Evolutionary conservation across 805 yeast species (phyloP).

Genomic region (Wickerhamiella slavikovae): DNA sequence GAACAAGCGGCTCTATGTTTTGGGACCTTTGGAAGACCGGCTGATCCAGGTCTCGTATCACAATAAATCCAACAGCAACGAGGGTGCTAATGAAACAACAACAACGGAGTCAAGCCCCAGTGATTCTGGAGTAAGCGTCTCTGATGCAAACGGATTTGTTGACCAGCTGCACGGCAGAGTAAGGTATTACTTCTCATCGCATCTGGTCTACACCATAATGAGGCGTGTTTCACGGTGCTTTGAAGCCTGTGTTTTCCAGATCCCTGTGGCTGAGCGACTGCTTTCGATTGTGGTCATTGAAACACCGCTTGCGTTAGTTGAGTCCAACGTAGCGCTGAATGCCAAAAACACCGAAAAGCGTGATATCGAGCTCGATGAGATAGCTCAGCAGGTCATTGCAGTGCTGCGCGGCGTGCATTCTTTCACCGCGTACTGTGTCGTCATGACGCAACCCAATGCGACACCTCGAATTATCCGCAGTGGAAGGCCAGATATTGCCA

Average conservation of each 20-base stretch:
- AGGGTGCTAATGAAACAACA: neutral
- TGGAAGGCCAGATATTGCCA: constrained; percentile 85
- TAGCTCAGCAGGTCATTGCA: constrained; percentile 27
- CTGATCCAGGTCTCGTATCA: constrained; percentile 21
- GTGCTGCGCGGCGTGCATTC: constrained; percentile 38
- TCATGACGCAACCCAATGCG: constrained; percentile 60
- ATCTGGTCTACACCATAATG: constrained; percentile 66
- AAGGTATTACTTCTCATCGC: constrained; percentile 81
- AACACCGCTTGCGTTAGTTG: constrained; percentile 27
- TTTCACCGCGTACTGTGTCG: constrained; percentile 60
- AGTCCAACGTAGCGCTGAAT: neutral
- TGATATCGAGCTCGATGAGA: constrained; percentile 25
- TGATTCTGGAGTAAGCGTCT: neutral
- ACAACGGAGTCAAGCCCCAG: neutral
- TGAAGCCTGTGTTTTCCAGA: constrained; percentile 85
- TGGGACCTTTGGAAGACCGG: constrained; percentile 84
- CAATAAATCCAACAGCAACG: neutral
- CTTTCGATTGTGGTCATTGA: constrained; percentile 76
- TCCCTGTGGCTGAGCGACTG: constrained; percentile 56
- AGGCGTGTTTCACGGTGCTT: constrained; percentile 60
- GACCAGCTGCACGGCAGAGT: constrained; percentile 15
- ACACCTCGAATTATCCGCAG: constrained; percentile 68
- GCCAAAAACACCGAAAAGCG: constrained; percentile 2
- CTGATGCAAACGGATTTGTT: neutral
- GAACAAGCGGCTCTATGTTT: constrained; percentile 69